A percentile compares a stretch with the other conserved stretches of the same genome.
These are phyloP conservation scores for Orbilia javanica DNA, from an alignment of 2,329 filamentous ascomycete species.

Conservation along the genomic window DNA sequence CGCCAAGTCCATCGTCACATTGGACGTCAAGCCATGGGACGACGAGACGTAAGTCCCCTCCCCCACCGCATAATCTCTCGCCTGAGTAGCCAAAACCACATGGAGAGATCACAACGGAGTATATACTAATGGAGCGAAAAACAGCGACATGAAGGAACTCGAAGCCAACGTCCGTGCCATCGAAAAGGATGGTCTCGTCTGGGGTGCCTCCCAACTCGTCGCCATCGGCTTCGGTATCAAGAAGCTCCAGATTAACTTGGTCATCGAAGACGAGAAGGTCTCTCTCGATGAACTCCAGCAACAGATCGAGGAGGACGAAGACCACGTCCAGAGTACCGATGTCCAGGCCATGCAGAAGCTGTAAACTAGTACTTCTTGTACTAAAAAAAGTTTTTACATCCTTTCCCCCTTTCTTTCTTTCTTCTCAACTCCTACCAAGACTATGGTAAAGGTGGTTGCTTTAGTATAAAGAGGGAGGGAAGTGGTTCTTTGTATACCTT, in stretches of 20 bases:
- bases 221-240: constrained; percentile 94
- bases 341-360: constrained; percentile 88
- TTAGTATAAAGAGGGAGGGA: too few relatives aligned
- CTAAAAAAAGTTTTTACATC: constrained; percentile 6
- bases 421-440: not conserved
- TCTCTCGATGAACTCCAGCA: constrained; percentile 88
- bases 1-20: constrained; percentile 94
- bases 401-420: not conserved
- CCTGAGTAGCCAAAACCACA: not conserved
- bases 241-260: constrained; percentile 99
- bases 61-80: not conserved
- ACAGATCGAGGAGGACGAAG: constrained; percentile 86
- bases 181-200: constrained; percentile 92
- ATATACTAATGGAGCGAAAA: constrained; percentile 64
- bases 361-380: constrained; percentile 68
- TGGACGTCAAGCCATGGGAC: constrained; percentile 99
- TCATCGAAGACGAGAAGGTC: constrained; percentile 97
- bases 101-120: not conserved
- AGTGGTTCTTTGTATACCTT: not conserved
- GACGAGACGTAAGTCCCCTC: constrained; percentile 70
- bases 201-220: constrained; percentile 91
- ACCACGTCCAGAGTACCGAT: constrained; percentile 95
- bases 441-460: too few relatives aligned
- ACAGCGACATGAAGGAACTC: constrained; percentile 88
- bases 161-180: constrained; percentile 85